Evolutionary conservation across 2,329 filamentous ascomycete species (phyloP).

Genomic region (Neophaeococcomyces aloes): DNA sequence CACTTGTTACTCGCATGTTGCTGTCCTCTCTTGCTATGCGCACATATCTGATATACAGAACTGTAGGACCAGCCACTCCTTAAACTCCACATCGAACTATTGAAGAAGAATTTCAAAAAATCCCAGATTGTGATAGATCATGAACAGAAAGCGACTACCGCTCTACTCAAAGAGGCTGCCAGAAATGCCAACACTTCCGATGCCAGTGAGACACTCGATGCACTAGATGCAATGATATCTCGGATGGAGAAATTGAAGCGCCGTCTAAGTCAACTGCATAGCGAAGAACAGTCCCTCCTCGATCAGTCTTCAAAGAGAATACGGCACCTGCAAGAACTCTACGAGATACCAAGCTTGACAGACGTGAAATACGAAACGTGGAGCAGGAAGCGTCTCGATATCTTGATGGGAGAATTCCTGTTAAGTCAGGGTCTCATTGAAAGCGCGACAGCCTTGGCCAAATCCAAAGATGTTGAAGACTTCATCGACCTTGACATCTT

Average conservation of each 20-base stretch:
- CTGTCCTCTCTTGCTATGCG: conserved; percentile 10
- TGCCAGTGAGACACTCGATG: conserved; percentile 63
- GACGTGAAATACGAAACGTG: conserved; percentile 92
- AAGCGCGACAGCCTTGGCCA: conserved; percentile 64
- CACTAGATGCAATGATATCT: conserved; percentile 72
- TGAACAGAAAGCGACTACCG: conserved; percentile 37
- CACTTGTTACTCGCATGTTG: conserved; percentile 37
- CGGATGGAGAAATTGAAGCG: conserved; percentile 80
- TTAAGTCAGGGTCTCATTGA: conserved; percentile 71
- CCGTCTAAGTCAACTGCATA: conserved; percentile 69
- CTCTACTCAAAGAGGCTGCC: conserved; percentile 41
- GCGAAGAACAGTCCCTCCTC: conserved; percentile 70
- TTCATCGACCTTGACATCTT: conserved; percentile 87
- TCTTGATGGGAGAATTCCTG: conserved; percentile 85
- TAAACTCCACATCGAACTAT: conserved; percentile 81
- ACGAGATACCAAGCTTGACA: conserved; percentile 66
- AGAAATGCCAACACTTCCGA: conserved; percentile 51
- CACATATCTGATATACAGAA: background rate
- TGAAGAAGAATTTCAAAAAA: conserved; percentile 86
- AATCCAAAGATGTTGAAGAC: conserved; percentile 63
- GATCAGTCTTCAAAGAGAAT: conserved; percentile 65
- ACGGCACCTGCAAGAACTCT: conserved; percentile 68
- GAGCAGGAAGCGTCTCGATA: conserved; percentile 69
- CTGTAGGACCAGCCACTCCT: conserved; percentile 82
- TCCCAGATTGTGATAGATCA: conserved; percentile 42